These are phyloP conservation scores for Eucalyptus lansdowneana DNA, from an alignment of 345 rosid genomes.

Conservation along the genomic window DNA sequence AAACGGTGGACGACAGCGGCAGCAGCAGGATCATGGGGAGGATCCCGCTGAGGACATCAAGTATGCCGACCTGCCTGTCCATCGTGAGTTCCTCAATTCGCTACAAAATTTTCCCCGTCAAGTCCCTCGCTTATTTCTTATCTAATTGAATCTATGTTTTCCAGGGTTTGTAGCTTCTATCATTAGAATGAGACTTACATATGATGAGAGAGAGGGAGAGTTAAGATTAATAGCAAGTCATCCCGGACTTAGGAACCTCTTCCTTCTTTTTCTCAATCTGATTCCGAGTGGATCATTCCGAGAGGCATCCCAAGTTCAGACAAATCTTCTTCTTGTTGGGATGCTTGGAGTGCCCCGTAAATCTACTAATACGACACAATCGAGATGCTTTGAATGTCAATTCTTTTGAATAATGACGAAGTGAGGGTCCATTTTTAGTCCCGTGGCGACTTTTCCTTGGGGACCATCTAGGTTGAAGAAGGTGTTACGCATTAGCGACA, in stretches of 20 bases:
- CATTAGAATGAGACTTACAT: neutral
- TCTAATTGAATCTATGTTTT: neutral
- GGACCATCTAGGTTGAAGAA: neutral
- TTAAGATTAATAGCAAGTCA: neutral
- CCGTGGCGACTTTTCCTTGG: neutral
- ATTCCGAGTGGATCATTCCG: neutral
- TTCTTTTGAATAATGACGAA: neutral
- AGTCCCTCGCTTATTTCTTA: neutral
- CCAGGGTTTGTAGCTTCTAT: neutral
- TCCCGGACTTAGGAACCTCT: neutral
- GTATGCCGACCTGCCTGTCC: slow-evolving; percentile 19
- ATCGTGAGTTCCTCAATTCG: slow-evolving; percentile 5
- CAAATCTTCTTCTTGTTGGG: neutral
- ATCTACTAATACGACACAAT: neutral
- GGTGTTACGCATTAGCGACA: neutral
- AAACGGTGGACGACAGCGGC: slow-evolving; percentile 40
- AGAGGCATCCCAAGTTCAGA: neutral
- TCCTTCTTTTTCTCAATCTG: neutral
- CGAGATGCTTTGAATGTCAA: neutral
- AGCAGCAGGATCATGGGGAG: slow-evolving; percentile 23
- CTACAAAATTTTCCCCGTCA: neutral
- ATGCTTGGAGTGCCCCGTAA: neutral
- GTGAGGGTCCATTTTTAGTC: neutral
- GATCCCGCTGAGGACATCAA: slow-evolving; percentile 34
- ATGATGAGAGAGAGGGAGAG: neutral